Conservation (phyloP, 202 grass and related monocot genomes). For the Elaeis oleifera region DNA sequence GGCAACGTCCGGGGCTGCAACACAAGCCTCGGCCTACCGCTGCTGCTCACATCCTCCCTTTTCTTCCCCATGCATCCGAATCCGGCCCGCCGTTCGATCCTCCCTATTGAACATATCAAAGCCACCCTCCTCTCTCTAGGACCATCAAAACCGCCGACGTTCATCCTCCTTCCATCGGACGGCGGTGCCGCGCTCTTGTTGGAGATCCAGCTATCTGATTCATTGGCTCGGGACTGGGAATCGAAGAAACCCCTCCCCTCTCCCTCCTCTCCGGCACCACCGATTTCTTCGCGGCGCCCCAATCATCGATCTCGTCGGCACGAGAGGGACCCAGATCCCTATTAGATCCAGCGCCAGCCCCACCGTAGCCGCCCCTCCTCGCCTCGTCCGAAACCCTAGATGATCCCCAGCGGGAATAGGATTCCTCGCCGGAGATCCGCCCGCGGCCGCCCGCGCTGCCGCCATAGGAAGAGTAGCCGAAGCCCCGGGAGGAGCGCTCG, state of each 20-base stretch:
- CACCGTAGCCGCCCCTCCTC: conserved; percentile 8
- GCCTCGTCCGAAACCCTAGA: conserved; percentile 11
- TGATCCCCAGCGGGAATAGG: conserved; percentile 9
- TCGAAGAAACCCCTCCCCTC: conserved; percentile 16
- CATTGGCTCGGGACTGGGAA: conserved; percentile 5
- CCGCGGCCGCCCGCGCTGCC: neutral
- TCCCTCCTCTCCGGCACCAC: conserved; percentile 1
- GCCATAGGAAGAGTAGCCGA: neutral
- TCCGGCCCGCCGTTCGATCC: conserved; percentile 2
- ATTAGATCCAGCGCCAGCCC: neutral
- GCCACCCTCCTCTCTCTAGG: conserved; percentile 8
- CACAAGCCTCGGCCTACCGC: conserved; percentile 2
- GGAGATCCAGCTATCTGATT: conserved; percentile 12
- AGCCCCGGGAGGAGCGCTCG: conserved; percentile 4
- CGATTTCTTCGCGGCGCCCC: conserved; percentile 10
- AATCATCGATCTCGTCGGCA: conserved; percentile 7
- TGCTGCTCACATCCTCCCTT: conserved; percentile 6
- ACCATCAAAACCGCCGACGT: neutral
- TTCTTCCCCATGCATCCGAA: conserved; percentile 10
- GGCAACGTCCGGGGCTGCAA: conserved; percentile 8
- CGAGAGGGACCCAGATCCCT: conserved; percentile 10
- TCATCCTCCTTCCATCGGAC: neutral
- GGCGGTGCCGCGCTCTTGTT: neutral
- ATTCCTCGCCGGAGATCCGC: neutral
- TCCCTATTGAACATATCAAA: conserved; percentile 11